A percentile compares a stretch with the other conserved stretches of the same genome.
Conservation (phyloP, 208 protist species). For the Wallacemonas sp. region DNA sequence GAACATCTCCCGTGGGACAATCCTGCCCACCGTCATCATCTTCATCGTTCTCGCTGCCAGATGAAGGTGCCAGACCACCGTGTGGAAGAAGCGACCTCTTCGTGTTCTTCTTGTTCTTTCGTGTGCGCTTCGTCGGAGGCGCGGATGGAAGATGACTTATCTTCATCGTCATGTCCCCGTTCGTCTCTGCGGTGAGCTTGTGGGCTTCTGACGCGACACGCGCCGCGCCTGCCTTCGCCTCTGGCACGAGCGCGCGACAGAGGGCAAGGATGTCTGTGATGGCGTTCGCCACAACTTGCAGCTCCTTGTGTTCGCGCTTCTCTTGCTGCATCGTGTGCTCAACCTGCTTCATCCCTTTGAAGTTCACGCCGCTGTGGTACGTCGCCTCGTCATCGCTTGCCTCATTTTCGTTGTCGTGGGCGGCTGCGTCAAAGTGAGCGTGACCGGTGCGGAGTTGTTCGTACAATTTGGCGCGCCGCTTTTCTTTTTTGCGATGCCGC, state of each 20-base stretch:
- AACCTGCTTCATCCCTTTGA: constrained; percentile 74
- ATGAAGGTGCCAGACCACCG: constrained; percentile 2
- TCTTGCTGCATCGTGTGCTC: constrained; percentile 51
- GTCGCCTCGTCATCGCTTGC: constrained; percentile 16
- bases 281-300: constrained; percentile 62
- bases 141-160: constrained; percentile 18
- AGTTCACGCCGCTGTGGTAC: constrained; percentile 59
- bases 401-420: constrained; percentile 29
- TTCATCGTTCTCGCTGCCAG: constrained; percentile 13
- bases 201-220: neutral
- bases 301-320: constrained; percentile 50
- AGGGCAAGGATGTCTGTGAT: constrained; percentile 58
- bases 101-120: constrained; percentile 17
- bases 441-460: constrained; percentile 71
- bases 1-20: constrained; percentile 1
- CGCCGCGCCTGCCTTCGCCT: neutral
- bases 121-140: constrained; percentile 6
- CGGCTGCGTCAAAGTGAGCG: constrained; percentile 17
- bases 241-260: constrained; percentile 39
- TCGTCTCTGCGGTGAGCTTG: neutral
- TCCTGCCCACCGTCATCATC: constrained; percentile 10
- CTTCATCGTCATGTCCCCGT: neutral
- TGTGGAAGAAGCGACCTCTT: neutral
- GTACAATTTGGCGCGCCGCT: constrained; percentile 65
- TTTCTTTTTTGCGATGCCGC: constrained; percentile 57